These are phyloP conservation scores for Tremella fuciformis DNA, from an alignment of 768 basidiomycete genomes.

Conservation along the genomic window DNA sequence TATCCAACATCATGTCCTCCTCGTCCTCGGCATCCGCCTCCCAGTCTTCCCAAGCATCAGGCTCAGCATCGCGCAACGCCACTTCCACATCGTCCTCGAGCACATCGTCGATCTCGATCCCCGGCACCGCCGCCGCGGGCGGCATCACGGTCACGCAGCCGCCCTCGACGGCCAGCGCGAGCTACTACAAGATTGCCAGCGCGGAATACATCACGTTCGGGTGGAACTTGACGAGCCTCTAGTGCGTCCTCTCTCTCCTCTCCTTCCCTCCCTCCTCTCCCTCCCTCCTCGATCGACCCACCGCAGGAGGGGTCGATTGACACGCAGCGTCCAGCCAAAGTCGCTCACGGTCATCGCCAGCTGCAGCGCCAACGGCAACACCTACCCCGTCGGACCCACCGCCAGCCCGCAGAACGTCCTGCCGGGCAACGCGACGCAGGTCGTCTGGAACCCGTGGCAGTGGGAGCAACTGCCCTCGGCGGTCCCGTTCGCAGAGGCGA, in stretches of 20 bases:
- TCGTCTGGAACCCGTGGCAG: conserved; percentile 73
- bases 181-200: conserved; percentile 82
- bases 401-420: conserved; percentile 60
- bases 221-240: conserved; percentile 80
- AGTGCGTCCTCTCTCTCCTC: conserved; percentile 46
- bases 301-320: conserved; percentile 6
- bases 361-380: conserved; percentile 76
- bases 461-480: conserved; percentile 66
- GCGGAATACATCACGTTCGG: conserved; percentile 76
- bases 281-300: conserved; percentile 1
- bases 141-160: conserved; percentile 59
- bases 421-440: conserved; percentile 63
- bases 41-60: conserved; percentile 15
- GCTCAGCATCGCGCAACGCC: conserved; percentile 5
- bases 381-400: conserved; percentile 80
- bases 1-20: conserved; percentile 4
- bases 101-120: conserved; percentile 42
- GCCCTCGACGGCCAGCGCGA: conserved; percentile 68
- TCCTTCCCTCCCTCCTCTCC: not conserved
- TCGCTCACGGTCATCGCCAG: conserved; percentile 75
- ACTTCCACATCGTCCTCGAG: conserved; percentile 3
- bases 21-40: conserved; percentile 17
- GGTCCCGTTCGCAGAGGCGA: conserved; percentile 69
- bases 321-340: conserved; percentile 60
- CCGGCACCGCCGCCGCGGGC: conserved; percentile 49